Base-by-base conservation (phyloP, 306 rosid species). In the Inga oerstediana region DNA sequence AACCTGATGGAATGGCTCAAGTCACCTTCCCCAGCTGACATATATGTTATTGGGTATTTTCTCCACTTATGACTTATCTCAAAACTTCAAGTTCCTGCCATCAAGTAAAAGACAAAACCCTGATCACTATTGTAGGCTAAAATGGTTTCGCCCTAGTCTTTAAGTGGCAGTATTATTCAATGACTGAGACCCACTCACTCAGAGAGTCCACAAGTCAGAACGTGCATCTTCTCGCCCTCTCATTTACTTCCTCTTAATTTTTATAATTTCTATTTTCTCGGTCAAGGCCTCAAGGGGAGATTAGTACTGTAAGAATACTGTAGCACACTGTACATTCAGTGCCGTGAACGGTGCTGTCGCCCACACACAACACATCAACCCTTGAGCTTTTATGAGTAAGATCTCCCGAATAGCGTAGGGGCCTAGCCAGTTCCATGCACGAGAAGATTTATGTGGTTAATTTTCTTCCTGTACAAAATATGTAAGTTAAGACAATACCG, bases 21-120 rank as follows among this genome's bases (percentile, higher is more conserved):
- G 49, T 91, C 92, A 76, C 88, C 93, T 24, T 79, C 92, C 2
- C 83, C 90, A 0, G 91, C 94, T 12, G 91, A 96, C 83, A 82
- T 96, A 54, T 92, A 90, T 65, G 95, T 94, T 70, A 80, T 96
- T 43, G 99, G 99, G 99, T 95, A 91, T 59, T 7, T 12, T 74
- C 35, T 41, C 9, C 11, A 17, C 13, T 39, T 39, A 1, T 44
- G 5, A 17, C 13, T 39, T 39, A 1, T 44, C 48, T n/a, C 71
- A 65, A 32, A 16, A 20, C 16, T 52, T 16, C 59, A 52, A 15
- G 59, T 52, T 16, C 17, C n/a, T 52, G 22, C 20, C 8, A 5
- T 17, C 1, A 1, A 49, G 2, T 52, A 52, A 6, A 45, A 52
- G 69, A 62, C 41, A 64, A 39, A 24, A 20, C 22, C 41, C 61